Percentiles rank a stretch among this genome's conserved stretches.
Conservation (phyloP, 164 flowering plant genomes). For the Vitis rupestris region DNA sequence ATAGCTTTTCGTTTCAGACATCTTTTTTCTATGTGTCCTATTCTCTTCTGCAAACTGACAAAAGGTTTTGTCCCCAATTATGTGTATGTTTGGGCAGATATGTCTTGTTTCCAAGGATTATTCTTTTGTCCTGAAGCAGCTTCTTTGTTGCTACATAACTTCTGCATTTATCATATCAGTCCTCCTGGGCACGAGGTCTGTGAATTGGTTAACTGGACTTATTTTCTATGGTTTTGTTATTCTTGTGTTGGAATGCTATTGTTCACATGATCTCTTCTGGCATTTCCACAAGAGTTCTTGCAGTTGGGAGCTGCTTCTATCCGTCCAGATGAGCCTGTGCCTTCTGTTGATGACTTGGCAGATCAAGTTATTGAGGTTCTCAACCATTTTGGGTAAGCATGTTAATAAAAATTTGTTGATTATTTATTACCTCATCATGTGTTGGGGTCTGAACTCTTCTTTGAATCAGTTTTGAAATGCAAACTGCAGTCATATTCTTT, state of each 20-base stretch:
- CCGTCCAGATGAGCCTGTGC: conserved; percentile 41
- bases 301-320: conserved; percentile 78
- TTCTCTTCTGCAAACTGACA: conserved; percentile 4
- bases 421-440: neutral
- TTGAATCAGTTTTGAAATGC: neutral
- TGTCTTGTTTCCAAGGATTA: conserved; percentile 88
- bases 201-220: conserved; percentile 17
- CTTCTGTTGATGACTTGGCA: conserved; percentile 61
- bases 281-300: conserved; percentile 55
- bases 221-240: neutral
- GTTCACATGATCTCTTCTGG: conserved; percentile 24
- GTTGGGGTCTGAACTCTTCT: neutral
- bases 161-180: conserved; percentile 83
- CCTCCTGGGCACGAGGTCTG: conserved; percentile 94
- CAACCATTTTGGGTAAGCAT: conserved; percentile 73
- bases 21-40: neutral
- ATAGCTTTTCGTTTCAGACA: neutral
- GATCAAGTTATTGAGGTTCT: conserved; percentile 70
- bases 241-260: conserved; percentile 7
- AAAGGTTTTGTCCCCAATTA: neutral
- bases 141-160: conserved; percentile 80
- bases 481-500: neutral
- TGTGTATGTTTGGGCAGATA: conserved; percentile 45
- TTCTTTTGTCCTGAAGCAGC: conserved; percentile 89
- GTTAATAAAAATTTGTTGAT: neutral